Conservation (phyloP, 192 early-diverging fungal genomes). For the Dissophora globulifera region DNA sequence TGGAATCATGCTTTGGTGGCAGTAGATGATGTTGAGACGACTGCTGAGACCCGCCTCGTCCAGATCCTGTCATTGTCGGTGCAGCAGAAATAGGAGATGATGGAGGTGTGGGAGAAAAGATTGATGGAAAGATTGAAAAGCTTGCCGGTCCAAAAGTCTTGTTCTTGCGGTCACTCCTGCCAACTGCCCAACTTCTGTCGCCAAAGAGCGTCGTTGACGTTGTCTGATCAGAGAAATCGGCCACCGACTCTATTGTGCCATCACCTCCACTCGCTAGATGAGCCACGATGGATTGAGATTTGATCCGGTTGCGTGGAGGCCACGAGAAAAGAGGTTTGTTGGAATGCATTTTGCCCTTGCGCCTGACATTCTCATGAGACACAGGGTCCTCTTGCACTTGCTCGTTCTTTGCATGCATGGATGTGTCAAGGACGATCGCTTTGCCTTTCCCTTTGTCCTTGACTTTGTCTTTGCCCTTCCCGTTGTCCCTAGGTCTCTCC, state of each 20-base stretch:
- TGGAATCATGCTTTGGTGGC: not conserved
- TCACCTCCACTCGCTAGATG: not conserved
- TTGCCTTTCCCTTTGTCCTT: not conserved
- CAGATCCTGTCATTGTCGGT: slow-evolving; percentile 12
- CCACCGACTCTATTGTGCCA: no score
- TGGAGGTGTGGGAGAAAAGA: not conserved
- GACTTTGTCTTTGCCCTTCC: slow-evolving; percentile 1
- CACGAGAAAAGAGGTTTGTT: slow-evolving; percentile 11
- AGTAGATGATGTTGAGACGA: slow-evolving; percentile 4
- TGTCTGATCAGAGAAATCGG: no score
- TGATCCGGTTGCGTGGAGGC: slow-evolving; percentile 14
- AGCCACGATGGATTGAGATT: slow-evolving; percentile 5
- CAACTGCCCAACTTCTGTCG: not conserved
- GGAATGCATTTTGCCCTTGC: not conserved
- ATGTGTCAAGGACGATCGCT: no score
- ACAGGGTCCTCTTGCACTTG: no score
- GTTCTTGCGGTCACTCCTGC: not conserved
- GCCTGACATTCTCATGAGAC: no score
- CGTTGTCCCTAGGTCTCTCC: not conserved
- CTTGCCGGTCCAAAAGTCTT: not conserved
- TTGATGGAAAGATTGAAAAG: not conserved
- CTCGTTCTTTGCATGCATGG: no score
- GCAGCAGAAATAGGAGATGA: slow-evolving; percentile 7
- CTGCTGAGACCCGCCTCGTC: slow-evolving; percentile 7
- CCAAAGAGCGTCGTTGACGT: not conserved